phyloP scores from a whole-genome alignment of 2,329 filamentous ascomycete species.

The Penicillium digitatum region DNA sequence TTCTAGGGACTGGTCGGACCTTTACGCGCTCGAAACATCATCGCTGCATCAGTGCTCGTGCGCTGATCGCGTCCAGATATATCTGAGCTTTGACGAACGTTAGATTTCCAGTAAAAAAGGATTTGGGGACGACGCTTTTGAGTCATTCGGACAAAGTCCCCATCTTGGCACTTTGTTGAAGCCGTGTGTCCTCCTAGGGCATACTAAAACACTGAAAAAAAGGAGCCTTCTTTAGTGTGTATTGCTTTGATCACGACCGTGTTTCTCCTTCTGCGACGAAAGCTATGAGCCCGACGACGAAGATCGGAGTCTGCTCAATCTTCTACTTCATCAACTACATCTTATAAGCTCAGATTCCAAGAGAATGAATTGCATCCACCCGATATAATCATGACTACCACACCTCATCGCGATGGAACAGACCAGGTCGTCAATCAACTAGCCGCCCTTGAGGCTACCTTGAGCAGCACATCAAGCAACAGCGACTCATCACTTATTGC shows the following conservation, averaged over 20 bases:
- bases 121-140: not conserved
- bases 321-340: too few species aligned
- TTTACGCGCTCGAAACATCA: not conserved
- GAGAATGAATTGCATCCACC: not conserved
- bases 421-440: slow-evolving; percentile 11
- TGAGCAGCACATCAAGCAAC: slow-evolving; percentile 5
- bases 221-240: not conserved
- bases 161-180: not conserved
- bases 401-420: slow-evolving; percentile 3
- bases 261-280: slow-evolving; percentile 4
- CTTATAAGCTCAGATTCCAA: not conserved
- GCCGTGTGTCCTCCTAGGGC: not conserved
- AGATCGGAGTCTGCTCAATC: not conserved
- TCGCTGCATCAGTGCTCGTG: not conserved
- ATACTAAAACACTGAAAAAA: too few species aligned
- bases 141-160: not conserved
- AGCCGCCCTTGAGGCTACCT: slow-evolving; percentile 11
- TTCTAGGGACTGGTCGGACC: not conserved
- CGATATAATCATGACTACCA: not conserved
- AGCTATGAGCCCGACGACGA: slow-evolving; percentile 2
- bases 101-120: not conserved
- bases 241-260: not conserved
- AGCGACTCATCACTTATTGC: not conserved
- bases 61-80: not conserved
- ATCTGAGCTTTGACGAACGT: not conserved